Conservation (phyloP, 2,329 filamentous ascomycete genomes). For the Nothophaeocryptopus gaeumannii region DNA sequence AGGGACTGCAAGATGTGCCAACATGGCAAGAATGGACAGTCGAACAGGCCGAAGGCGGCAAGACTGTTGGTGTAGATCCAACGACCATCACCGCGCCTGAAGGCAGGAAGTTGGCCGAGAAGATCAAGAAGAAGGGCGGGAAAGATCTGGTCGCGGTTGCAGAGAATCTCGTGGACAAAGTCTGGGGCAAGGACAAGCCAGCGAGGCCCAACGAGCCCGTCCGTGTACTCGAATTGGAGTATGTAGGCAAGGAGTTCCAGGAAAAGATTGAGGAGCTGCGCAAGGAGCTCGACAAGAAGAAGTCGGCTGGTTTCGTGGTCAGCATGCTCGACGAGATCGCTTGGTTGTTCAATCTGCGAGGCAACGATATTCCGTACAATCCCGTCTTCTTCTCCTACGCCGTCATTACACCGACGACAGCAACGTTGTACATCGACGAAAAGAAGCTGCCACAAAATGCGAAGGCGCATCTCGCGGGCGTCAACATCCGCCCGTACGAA, state of each 20-base stretch:
- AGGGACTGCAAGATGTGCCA: slow-evolving; percentile 87
- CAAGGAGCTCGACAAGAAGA: slow-evolving; percentile 90
- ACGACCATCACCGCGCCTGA: slow-evolving; percentile 74
- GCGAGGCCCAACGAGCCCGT: slow-evolving; percentile 72
- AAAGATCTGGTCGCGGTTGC: slow-evolving; percentile 70
- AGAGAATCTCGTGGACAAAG: slow-evolving; percentile 81
- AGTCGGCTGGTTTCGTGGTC: slow-evolving; percentile 79
- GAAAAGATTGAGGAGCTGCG: slow-evolving; percentile 81
- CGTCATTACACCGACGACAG: slow-evolving; percentile 71
- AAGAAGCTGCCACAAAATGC: slow-evolving; percentile 70
- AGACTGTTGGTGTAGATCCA: slow-evolving; percentile 86
- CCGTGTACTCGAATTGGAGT: slow-evolving; percentile 67
- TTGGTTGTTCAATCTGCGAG: slow-evolving; percentile 97
- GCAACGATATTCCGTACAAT: slow-evolving; percentile 94
- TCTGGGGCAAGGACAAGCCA: slow-evolving; percentile 79
- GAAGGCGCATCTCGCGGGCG: slow-evolving; percentile 66
- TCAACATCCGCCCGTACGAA: slow-evolving; percentile 77
- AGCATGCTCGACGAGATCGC: slow-evolving; percentile 96
- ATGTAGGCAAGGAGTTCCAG: slow-evolving; percentile 76
- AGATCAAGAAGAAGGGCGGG: slow-evolving; percentile 82
- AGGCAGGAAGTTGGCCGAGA: slow-evolving; percentile 74
- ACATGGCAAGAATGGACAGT: slow-evolving; percentile 97
- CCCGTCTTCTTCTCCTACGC: slow-evolving; percentile 98
- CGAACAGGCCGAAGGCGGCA: slow-evolving; percentile 78
- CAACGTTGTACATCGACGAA: slow-evolving; percentile 80